phyloP scores from a whole-genome alignment of 208 protist species.

The Leptomonas pyrrhocoris region DNA sequence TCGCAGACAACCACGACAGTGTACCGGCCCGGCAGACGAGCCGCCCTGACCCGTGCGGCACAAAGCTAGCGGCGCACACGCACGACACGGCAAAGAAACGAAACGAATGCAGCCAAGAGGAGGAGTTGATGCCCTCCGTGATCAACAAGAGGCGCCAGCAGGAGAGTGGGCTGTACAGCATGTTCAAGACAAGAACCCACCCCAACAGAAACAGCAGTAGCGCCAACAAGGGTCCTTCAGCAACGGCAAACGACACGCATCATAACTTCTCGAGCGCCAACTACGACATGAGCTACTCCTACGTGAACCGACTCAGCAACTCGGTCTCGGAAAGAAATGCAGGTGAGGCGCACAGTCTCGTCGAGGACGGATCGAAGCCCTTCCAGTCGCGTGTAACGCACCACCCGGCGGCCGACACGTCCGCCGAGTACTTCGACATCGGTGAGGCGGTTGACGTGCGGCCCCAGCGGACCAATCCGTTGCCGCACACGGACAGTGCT shows the following conservation, averaged over 20 bases:
- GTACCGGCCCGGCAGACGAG: too few relatives aligned
- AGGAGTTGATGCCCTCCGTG: not conserved
- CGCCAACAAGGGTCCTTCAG: not conserved
- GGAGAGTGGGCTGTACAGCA: not conserved
- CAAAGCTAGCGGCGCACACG: too few relatives aligned
- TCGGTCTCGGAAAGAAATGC: not conserved
- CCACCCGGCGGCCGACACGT: not conserved
- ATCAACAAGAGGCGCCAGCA: not conserved
- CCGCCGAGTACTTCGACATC: not conserved
- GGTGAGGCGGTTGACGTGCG: not conserved
- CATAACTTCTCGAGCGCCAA: constrained; percentile 3
- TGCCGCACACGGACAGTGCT: not conserved
- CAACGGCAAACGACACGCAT: not conserved
- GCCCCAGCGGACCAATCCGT: not conserved
- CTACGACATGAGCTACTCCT: constrained; percentile 2
- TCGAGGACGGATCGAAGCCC: not conserved
- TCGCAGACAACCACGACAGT: too few relatives aligned
- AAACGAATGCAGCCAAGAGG: not conserved
- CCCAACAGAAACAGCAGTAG: not conserved
- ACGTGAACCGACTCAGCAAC: not conserved
- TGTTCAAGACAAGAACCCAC: not conserved
- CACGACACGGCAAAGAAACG: too few relatives aligned
- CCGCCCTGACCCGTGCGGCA: not conserved
- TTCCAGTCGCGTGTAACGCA: constrained; percentile 4
- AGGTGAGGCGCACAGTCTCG: too few relatives aligned